These are phyloP conservation scores for Ascomycota sp. DNA, from an alignment of 2,329 filamentous ascomycete species.

Conservation along the genomic window DNA sequence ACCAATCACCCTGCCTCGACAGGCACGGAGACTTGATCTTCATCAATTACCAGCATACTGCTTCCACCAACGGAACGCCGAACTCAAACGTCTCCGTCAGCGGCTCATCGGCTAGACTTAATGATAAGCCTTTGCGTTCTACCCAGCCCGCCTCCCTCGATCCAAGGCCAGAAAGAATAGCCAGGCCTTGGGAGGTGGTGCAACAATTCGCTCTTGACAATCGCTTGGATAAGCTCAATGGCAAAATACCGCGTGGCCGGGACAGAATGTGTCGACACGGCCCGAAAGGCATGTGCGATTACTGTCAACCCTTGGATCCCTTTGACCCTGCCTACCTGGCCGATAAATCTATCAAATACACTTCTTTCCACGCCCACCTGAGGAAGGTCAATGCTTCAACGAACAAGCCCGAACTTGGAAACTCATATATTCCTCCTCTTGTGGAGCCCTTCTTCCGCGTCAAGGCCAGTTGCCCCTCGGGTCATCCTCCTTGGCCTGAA, in stretches of 20 bases:
- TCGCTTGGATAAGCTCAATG: constrained; percentile 65
- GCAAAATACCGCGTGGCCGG: constrained; percentile 61
- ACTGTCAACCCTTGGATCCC: constrained; percentile 92
- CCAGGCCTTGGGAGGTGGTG: constrained; percentile 59
- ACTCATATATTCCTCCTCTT: constrained; percentile 88
- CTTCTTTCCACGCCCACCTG: constrained; percentile 86
- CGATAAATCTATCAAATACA: constrained; percentile 97
- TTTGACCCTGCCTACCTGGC: constrained; percentile 75
- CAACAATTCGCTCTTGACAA: constrained; percentile 79
- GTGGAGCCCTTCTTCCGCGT: constrained; percentile 87
- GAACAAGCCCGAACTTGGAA: constrained; percentile 85
- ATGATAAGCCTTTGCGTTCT: constrained; percentile 52
- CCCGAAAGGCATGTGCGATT: constrained; percentile 96
- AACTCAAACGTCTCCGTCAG: constrained; percentile 15
- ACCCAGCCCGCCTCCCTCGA: constrained; percentile 47
- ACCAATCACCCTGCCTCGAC: constrained; percentile 2
- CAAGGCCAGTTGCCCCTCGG: constrained; percentile 71
- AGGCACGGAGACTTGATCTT: constrained; percentile 88
- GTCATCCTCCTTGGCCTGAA: constrained; percentile 82
- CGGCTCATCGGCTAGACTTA: constrained; percentile 46
- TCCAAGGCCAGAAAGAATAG: constrained; percentile 41
- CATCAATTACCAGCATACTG: constrained; percentile 52
- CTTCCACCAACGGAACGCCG: constrained; percentile 13
- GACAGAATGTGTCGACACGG: constrained; percentile 94
- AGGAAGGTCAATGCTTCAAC: constrained; percentile 91